Percentiles rank a stretch among this genome's conserved stretches.
phyloP scores from a whole-genome alignment of 148 eudicot genomes.

The Talinum fruticosum region DNA sequence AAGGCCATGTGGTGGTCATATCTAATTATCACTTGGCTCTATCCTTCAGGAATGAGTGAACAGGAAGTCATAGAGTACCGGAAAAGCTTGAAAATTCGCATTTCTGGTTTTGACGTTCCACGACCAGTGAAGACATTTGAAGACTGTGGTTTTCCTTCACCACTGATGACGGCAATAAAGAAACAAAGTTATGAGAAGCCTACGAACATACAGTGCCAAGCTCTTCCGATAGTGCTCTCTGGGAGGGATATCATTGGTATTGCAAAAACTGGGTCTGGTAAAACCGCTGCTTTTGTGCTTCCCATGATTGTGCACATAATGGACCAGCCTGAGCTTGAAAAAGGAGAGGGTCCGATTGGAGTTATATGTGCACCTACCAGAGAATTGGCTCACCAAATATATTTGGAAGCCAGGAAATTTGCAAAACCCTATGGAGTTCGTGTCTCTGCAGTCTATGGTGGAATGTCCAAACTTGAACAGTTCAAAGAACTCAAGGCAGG shows the following conservation, averaged over 20 bases:
- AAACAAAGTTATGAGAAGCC: constrained; percentile 96
- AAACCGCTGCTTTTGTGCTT: constrained; percentile 96
- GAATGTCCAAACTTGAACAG: constrained; percentile 96
- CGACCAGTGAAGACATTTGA: constrained; percentile 85
- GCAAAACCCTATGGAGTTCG: constrained; percentile 74
- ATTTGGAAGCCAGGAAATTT: constrained; percentile 88
- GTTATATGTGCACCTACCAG: constrained; percentile 98
- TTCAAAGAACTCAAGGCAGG: constrained; percentile 96
- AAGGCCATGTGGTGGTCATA: neutral
- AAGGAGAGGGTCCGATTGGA: constrained; percentile 97
- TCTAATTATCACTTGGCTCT: neutral
- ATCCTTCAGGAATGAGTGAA: constrained; percentile 74
- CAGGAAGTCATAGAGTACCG: constrained; percentile 79
- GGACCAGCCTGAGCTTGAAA: constrained; percentile 93
- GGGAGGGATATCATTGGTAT: constrained; percentile 93
- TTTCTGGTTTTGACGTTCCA: constrained; percentile 95
- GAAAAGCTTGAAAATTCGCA: constrained; percentile 73
- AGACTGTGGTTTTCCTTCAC: constrained; percentile 76
- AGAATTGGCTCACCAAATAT: constrained; percentile 97
- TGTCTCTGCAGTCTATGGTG: constrained; percentile 98
- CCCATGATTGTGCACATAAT: constrained; percentile 97
- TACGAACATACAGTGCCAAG: constrained; percentile 93
- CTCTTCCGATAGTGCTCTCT: constrained; percentile 83
- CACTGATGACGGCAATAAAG: constrained; percentile 66
- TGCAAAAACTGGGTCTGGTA: constrained; percentile 98